Conservation (phyloP, 2,329 filamentous ascomycete species). For the Cercospora zeae-maydis region DNA sequence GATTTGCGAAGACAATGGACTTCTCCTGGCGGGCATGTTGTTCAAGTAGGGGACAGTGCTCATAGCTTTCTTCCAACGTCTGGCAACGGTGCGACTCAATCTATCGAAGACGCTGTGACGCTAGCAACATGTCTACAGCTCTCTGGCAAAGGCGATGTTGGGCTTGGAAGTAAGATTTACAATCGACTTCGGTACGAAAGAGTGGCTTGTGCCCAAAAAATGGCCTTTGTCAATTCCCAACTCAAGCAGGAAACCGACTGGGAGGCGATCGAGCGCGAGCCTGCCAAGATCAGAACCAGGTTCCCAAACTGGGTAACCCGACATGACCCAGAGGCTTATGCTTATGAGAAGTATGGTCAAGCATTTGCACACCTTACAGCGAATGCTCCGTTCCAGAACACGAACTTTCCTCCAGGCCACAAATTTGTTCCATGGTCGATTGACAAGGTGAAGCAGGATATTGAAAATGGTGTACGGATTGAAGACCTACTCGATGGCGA, state of each 20-base stretch:
- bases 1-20: constrained; percentile 56
- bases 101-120: constrained; percentile 51
- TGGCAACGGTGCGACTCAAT: constrained; percentile 53
- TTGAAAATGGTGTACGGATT: neutral
- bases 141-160: constrained; percentile 41
- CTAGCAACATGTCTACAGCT: constrained; percentile 46
- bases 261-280: constrained; percentile 45
- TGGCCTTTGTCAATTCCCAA: constrained; percentile 10
- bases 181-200: constrained; percentile 29
- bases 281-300: constrained; percentile 46
- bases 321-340: constrained; percentile 51
- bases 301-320: constrained; percentile 49
- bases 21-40: constrained; percentile 49
- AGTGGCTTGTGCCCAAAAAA: constrained; percentile 25
- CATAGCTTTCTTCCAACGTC: constrained; percentile 55
- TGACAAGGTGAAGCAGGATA: neutral
- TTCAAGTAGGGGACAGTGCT: constrained; percentile 53
- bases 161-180: constrained; percentile 27
- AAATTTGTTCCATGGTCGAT: neutral
- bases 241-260: constrained; percentile 53
- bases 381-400: neutral
- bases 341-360: constrained; percentile 39
- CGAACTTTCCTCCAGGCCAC: neutral
- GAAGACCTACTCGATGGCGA: neutral
- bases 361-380: constrained; percentile 7